Evolutionary conservation across 768 basidiomycete genomes (phyloP).

Genomic region (Amanita inopinata): DNA sequence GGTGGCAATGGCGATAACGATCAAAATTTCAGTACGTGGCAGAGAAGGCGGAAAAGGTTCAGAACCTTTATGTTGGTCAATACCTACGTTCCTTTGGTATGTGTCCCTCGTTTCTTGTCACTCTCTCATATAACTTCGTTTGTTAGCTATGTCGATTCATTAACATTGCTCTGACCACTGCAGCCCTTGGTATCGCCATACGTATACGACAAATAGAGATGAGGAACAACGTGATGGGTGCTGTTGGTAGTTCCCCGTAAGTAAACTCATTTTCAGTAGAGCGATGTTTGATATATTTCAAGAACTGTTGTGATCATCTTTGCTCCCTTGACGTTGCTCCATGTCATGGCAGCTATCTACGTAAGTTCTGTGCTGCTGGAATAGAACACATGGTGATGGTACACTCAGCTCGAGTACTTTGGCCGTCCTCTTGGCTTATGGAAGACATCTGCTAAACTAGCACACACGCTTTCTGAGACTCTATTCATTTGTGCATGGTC

Average conservation of each 20-base stretch:
- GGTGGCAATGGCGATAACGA: constrained; percentile 17
- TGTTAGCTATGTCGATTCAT: constrained; percentile 71
- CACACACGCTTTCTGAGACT: constrained; percentile 81
- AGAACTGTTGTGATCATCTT: constrained; percentile 82
- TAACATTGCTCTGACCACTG: constrained; percentile 75
- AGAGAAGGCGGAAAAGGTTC: constrained; percentile 34
- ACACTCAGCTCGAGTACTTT: constrained; percentile 86
- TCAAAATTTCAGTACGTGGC: constrained; percentile 21
- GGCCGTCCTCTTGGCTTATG: constrained; percentile 88
- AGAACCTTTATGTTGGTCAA: constrained; percentile 66
- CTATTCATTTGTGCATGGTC: constrained; percentile 94
- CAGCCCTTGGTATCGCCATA: constrained; percentile 73
- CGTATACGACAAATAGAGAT: constrained; percentile 56
- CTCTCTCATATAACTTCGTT: constrained; percentile 10
- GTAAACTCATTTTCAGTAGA: constrained; percentile 17
- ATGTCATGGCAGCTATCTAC: constrained; percentile 82
- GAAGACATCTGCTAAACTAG: constrained; percentile 79
- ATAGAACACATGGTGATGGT: constrained; percentile 6
- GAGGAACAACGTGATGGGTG: constrained; percentile 44
- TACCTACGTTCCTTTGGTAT: constrained; percentile 69
- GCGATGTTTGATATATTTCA: constrained; percentile 3
- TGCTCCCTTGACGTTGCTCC: constrained; percentile 70
- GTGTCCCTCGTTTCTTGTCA: constrained; percentile 14
- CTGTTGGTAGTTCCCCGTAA: constrained; percentile 76
- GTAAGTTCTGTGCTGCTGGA: constrained; percentile 31